Conservation (phyloP, 805 yeast genomes). For the Limtongia smithiae region DNA sequence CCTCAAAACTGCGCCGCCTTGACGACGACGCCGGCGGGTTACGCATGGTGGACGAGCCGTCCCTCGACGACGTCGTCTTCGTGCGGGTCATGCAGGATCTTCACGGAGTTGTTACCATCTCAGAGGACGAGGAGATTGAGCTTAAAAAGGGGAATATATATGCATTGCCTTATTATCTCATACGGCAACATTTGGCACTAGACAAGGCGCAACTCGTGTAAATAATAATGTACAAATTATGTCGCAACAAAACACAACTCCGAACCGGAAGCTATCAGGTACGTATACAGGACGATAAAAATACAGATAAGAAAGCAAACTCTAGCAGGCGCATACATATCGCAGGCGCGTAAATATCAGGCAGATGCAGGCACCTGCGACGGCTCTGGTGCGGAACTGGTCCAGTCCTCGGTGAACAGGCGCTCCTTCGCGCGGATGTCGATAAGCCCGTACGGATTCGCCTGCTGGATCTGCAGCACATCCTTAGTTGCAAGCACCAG, state of each 20-base stretch:
- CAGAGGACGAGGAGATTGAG: constrained; percentile 51
- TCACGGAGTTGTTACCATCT: constrained; percentile 44
- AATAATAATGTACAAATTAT: background rate
- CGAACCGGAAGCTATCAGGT: too few species aligned
- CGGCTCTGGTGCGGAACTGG: background rate
- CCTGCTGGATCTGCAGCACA: constrained; percentile 61
- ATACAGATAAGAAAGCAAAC: too few species aligned
- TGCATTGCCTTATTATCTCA: constrained; percentile 63
- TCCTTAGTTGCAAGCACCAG: constrained; percentile 77
- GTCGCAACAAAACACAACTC: background rate
- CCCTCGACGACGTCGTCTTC: constrained; percentile 72
- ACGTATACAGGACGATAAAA: too few species aligned
- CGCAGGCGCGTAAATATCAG: too few species aligned
- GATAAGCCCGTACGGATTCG: constrained; percentile 57
- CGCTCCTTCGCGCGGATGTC: constrained; percentile 47
- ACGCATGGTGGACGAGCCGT: constrained; percentile 78
- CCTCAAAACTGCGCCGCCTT: constrained; percentile 63
- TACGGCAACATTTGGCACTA: constrained; percentile 41
- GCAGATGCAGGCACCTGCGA: too few species aligned
- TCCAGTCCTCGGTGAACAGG: constrained; percentile 35
- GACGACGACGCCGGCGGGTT: constrained; percentile 69
- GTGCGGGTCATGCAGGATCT: constrained; percentile 49
- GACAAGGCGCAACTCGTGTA: constrained; percentile 33
- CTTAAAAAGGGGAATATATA: constrained; percentile 64
- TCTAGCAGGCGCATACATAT: too few species aligned